These are phyloP conservation scores for Penicillium sp. DNA, from an alignment of 2,329 filamentous ascomycete species.

Conservation along the genomic window DNA sequence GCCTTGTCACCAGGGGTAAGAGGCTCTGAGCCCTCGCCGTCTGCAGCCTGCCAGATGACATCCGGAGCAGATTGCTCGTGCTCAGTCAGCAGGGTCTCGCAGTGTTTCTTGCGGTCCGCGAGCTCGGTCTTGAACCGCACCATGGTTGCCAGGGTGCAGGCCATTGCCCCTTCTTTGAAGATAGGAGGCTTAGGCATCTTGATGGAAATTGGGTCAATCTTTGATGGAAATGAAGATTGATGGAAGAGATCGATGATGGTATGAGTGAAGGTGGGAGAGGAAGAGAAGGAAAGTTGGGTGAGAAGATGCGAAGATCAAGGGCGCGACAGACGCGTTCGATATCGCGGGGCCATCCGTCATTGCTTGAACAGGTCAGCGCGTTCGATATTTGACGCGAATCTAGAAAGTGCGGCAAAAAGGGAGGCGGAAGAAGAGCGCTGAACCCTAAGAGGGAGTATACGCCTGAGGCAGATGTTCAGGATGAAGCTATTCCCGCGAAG, in stretches of 20 bases:
- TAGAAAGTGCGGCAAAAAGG: too few relatives aligned
- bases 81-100: background rate
- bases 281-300: background rate
- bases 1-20: background rate
- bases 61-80: slow-evolving; percentile 1
- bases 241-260: background rate
- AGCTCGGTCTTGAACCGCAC: background rate
- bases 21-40: background rate
- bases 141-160: background rate
- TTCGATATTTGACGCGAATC: too few relatives aligned
- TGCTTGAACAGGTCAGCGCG: too few relatives aligned
- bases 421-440: background rate
- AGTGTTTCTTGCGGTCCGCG: background rate
- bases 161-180: background rate
- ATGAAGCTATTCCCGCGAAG: background rate
- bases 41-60: background rate
- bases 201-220: background rate
- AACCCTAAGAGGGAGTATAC: background rate
- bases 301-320: background rate
- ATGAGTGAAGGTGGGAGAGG: background rate
- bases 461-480: background rate
- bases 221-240: background rate
- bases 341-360: background rate
- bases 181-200: background rate
- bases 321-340: background rate